Base-by-base conservation (phyloP, 2,329 filamentous ascomycete species). In the Dothideomycetidae sp. region DNA sequence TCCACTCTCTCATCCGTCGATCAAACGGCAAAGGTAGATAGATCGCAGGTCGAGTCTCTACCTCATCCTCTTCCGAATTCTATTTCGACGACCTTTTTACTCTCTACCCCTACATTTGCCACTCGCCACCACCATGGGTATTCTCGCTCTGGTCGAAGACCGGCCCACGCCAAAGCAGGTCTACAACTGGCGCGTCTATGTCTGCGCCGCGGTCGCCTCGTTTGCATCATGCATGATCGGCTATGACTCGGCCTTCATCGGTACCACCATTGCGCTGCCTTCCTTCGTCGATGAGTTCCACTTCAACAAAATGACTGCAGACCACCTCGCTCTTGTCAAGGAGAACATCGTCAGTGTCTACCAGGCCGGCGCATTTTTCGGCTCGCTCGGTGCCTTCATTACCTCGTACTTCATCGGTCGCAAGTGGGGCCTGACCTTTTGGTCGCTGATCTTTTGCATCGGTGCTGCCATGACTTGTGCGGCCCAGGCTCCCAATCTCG, bases 301-400 rank as follows among this genome's bases (percentile, higher is more conserved):
- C 10, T 77, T 85, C 48, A 60, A 55, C 2, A 50, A 57, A 2
- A 70, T 76, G 58, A 56, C 53, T 3, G 37, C 53, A 0, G 39
- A 49, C 3, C 51, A 70, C n/a, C 59, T 75, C 16, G 68, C 74
- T 18, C 57, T 80, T 3, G 61, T 80, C 33, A 76, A 74, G 50
- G 65, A 76, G 15, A 88, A 86, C 55, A 84, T 86, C 43, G 81
- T 85, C 36, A 84, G 78, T 16, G 71, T 79, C 37, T 86, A 83
- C 60, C 82, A 88, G 57, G 82, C 81, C 7, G 81, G 81, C 42
- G 81, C 81, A 42, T 86, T 90, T 62, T 86, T 88, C 48, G 82
- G 82, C 35, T 73, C 76, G n/a, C 60, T 84, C 29, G 68, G 71
- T 42, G 78, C 75, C 40, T 85, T 80, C 47, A 66, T 63, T 5